Conservation (phyloP, 176 grass and related monocot species). For the Echinochloa phyllopogon region DNA sequence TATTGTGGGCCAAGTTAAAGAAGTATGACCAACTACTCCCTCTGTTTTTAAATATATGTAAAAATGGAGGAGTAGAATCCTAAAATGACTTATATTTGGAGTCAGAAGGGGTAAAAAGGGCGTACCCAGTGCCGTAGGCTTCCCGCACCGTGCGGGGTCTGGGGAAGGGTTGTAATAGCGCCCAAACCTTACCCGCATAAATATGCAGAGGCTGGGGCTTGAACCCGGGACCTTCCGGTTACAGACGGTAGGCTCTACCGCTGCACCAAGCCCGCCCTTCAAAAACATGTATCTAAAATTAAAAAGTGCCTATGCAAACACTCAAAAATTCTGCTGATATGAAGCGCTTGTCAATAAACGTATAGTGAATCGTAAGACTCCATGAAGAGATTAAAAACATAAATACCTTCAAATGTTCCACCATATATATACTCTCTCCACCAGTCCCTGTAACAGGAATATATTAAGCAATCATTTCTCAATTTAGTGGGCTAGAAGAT, state of each 20-base stretch:
- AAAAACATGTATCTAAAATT: not conserved
- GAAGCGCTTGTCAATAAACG: not conserved
- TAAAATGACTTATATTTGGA: not conserved
- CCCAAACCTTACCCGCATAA: no score
- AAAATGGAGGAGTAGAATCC: not conserved
- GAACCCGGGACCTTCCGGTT: no score
- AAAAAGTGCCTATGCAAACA: conserved; percentile 16
- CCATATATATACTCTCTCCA: conserved; percentile 73
- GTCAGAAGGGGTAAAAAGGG: not conserved
- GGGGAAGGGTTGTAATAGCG: no score
- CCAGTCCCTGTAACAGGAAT: conserved; percentile 58
- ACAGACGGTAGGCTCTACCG: no score
- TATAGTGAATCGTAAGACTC: not conserved
- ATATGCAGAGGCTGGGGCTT: no score
- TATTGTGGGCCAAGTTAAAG: not conserved
- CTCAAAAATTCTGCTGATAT: not conserved
- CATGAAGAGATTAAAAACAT: conserved; percentile 15
- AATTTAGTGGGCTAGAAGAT: not conserved
- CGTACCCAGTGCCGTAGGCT: no score
- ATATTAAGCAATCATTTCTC: conserved; percentile 26
- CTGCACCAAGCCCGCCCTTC: no score
- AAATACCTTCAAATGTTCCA: conserved; percentile 79
- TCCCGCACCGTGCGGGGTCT: no score
- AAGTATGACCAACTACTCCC: not conserved
- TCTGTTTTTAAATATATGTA: not conserved